These are phyloP conservation scores for Diaporthe helianthi DNA, from an alignment of 2,329 filamentous ascomycete genomes.

Conservation along the genomic window DNA sequence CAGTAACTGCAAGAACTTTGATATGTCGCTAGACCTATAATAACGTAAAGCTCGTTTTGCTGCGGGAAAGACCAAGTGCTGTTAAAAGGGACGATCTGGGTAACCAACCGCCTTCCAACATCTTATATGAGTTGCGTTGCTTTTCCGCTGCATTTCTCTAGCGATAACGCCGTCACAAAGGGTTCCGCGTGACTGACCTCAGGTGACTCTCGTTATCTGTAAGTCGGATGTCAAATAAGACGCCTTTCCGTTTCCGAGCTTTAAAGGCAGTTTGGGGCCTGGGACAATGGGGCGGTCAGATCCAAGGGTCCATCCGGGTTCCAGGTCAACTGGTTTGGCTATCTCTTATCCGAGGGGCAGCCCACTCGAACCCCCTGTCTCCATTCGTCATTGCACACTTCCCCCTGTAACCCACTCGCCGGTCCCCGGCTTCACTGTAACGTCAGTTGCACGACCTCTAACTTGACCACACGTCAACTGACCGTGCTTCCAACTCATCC, in stretches of 20 bases:
- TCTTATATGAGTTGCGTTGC: too few relatives aligned
- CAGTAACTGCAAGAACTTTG: too few relatives aligned
- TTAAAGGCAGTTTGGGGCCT: background rate
- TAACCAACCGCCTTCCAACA: too few relatives aligned
- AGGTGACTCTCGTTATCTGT: background rate
- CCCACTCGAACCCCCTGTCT: background rate
- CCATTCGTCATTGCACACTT: background rate
- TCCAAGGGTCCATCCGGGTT: constrained; percentile 2
- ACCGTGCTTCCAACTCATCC: constrained; percentile 5
- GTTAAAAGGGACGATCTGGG: too few relatives aligned
- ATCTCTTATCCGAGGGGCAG: constrained; percentile 18
- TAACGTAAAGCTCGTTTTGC: too few relatives aligned
- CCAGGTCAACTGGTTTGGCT: too few relatives aligned
- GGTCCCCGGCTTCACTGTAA: constrained; percentile 14
- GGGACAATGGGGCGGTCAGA: constrained; percentile 8
- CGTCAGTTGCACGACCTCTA: constrained; percentile 22
- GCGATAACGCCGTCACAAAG: background rate
- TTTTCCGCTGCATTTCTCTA: background rate
- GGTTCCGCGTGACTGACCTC: background rate
- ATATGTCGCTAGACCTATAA: too few relatives aligned
- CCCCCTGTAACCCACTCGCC: constrained; percentile 3
- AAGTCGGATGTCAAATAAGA: background rate
- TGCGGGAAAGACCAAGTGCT: too few relatives aligned
- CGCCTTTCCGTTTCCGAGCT: constrained; percentile 12
- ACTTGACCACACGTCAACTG: constrained; percentile 10